Base-by-base conservation (phyloP, 2,329 filamentous ascomycete genomes). In the Metarhizium guizhouense region DNA sequence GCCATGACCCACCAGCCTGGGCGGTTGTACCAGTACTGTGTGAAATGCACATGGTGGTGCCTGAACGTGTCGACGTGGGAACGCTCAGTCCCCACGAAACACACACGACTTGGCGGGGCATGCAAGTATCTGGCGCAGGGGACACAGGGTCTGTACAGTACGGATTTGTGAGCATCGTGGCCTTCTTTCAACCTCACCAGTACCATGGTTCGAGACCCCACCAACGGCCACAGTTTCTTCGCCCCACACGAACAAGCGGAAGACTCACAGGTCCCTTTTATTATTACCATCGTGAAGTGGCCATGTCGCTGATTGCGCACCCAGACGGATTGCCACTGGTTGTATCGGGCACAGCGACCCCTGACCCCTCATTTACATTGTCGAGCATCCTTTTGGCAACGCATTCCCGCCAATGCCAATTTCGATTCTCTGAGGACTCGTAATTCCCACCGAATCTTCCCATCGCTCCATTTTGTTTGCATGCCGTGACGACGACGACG, bases 251-350 rank as follows among this genome's bases (percentile, higher is more conserved):
- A 48, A 10, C 6, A 6, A 14, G 5, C 7, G 7, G 43, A 47
- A 47, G 43, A 47, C 43, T 47, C 43, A 30, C 45, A 48, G 14
- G 45, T 30, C 45, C 6, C 6, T 11, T 30, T n/a, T 11, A 6
- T 30, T 29, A 20, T 48, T 48, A 8, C 47, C 47, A 54, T 54
- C 53, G 53, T 51, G 53, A 54, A 45, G 16, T 54, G 53, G 53
- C 53, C 47, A 34, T 20, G 52, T 11, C 52, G 38, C 34, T 54
- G 7, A 42, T 32, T 34, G 42, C 52, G 34, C 45, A 25, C 47
- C 48, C 53, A 38, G 20, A 38, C 53, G n/a, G 30, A 20, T 36
- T 42, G 14, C 34, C 45, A 40, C 36, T 47, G 20, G 20, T 29
- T 45, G 32, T 50, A 36, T 40, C 49, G 53, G 53, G n/a, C 47